A percentile compares a stretch with the other conserved stretches of the same genome.
These are phyloP conservation scores for Fereydounia khargensis DNA, from an alignment of 1,284 basidiomycete genomes.

Conservation along the genomic window DNA sequence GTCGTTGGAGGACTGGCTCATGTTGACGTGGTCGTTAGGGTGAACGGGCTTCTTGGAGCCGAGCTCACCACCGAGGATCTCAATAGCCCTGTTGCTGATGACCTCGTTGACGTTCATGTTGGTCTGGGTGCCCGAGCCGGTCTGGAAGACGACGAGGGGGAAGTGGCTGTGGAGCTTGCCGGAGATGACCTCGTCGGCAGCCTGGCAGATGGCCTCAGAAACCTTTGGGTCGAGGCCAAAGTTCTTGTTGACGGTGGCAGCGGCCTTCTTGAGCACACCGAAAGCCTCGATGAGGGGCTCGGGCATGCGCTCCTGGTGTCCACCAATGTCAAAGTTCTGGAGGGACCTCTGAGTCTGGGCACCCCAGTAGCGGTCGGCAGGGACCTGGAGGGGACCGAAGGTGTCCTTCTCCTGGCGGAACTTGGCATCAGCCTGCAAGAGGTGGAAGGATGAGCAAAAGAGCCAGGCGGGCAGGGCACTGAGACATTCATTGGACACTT, in stretches of 20 bases:
- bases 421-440: constrained; percentile 5
- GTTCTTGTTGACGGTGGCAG: constrained; percentile 81
- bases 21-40: constrained; percentile 99
- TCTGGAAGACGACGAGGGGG: constrained; percentile 98
- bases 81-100: constrained; percentile 97
- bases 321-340: constrained; percentile 98
- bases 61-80: constrained; percentile 89
- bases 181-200: constrained; percentile 96
- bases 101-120: constrained; percentile 99
- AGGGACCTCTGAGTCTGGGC: constrained; percentile 97
- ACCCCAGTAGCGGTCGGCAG: constrained; percentile 94
- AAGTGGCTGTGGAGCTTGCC: constrained; percentile 83
- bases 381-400: constrained; percentile 88
- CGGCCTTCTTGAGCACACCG: constrained; percentile 96
- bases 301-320: constrained; percentile 86
- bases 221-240: constrained; percentile 91
- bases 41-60: constrained; percentile 97
- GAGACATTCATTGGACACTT: neutral
- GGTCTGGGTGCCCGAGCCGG: constrained; percentile 96
- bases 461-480: neutral
- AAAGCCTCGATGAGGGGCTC: constrained; percentile 95
- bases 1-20: constrained; percentile 98
- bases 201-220: constrained; percentile 83
- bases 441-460: neutral
- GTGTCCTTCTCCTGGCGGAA: constrained; percentile 65